Evolutionary conservation across 2,329 filamentous ascomycete genomes (phyloP), one percentile per base, ranked within the genome.

Genomic region (Xylaria hypoxylon): DNA sequence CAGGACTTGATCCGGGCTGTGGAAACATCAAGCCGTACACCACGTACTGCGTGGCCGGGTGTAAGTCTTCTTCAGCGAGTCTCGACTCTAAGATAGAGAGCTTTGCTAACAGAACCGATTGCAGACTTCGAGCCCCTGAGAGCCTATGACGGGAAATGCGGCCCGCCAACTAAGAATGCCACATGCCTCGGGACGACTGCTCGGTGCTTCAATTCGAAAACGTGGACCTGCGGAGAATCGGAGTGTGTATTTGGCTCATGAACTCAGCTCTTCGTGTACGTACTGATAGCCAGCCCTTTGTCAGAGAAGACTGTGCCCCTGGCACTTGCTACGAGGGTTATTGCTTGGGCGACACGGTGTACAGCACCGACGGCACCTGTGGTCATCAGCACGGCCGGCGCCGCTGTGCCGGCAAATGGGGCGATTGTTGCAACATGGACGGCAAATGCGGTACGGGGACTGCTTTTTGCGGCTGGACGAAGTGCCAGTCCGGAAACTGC

Each of bases 151-250:
- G 53, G 53, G 13, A 26, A 28, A 15, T 57, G 53, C 38, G 53
- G 53, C 26, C 38, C 53, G 17, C 53, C 53, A 45, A 57, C 45
- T 24, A 57, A 57, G 5, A 57, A 57, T 57, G 53, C 53, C 38
- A 57, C 53, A 28, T 57, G 53, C 17, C 3, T 31, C 5, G 53
- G 53, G 8, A 57, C 53, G 22, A 19, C 13, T 31, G 19, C 4
- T 7, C 38, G 45, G 26, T 57, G 53, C 26, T 57, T 38, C 38
- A 57, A 57, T 19, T 17, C 53, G 7, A 11, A 57, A 15, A 57
- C 53, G 3, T 57, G 19, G 7, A 57, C 53, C 53, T 57, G 53
- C 38, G 53, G 53, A 5, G 26, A 45, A 11, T 57, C 53, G 10
- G 28, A 13, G 53, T 44, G 38, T 31, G 53, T 57, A 28, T 3